phyloP scores from a whole-genome alignment of 2,329 filamentous ascomycete genomes.

The Nigrograna mackinnonii region DNA sequence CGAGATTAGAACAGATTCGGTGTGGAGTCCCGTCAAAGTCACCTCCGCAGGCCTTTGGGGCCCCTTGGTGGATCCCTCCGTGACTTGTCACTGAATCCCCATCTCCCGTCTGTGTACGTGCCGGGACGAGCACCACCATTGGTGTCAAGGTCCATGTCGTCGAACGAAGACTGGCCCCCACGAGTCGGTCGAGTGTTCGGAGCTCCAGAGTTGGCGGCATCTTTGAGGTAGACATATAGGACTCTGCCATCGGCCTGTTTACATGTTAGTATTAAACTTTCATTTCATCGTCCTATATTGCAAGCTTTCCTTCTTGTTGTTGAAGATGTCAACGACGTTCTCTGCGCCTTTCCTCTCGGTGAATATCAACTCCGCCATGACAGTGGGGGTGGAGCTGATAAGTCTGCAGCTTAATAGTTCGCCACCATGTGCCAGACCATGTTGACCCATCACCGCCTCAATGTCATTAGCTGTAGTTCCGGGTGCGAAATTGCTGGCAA shows the following conservation, averaged over 20 bases:
- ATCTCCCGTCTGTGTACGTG: slow-evolving; percentile 48
- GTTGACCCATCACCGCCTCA: slow-evolving; percentile 72
- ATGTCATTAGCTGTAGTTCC: slow-evolving; percentile 83
- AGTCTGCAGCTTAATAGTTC: slow-evolving; percentile 68
- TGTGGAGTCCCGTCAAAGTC: too few relatives aligned
- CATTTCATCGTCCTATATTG: slow-evolving; percentile 9
- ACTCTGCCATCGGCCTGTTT: slow-evolving; percentile 74
- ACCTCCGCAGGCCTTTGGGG: too few relatives aligned
- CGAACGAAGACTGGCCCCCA: slow-evolving; percentile 24
- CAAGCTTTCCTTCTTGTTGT: slow-evolving; percentile 71
- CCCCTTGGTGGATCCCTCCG: slow-evolving; percentile 33
- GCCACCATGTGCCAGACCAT: slow-evolving; percentile 57
- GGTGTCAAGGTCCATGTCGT: slow-evolving; percentile 48
- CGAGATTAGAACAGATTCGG: too few relatives aligned
- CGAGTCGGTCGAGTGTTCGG: slow-evolving; percentile 30
- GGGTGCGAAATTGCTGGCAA: slow-evolving; percentile 80
- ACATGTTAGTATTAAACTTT: slow-evolving; percentile 25
- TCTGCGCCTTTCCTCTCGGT: slow-evolving; percentile 73
- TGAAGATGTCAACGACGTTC: slow-evolving; percentile 73
- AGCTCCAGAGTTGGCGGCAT: slow-evolving; percentile 37
- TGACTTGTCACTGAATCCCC: slow-evolving; percentile 41
- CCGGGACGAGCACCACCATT: slow-evolving; percentile 29
- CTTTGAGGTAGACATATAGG: slow-evolving; percentile 73
- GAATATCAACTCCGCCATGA: slow-evolving; percentile 79
- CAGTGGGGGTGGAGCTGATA: slow-evolving; percentile 68